These are phyloP conservation scores for Cordyceps cicadae DNA, from an alignment of 2,329 filamentous ascomycete genomes.

Conservation along the genomic window DNA sequence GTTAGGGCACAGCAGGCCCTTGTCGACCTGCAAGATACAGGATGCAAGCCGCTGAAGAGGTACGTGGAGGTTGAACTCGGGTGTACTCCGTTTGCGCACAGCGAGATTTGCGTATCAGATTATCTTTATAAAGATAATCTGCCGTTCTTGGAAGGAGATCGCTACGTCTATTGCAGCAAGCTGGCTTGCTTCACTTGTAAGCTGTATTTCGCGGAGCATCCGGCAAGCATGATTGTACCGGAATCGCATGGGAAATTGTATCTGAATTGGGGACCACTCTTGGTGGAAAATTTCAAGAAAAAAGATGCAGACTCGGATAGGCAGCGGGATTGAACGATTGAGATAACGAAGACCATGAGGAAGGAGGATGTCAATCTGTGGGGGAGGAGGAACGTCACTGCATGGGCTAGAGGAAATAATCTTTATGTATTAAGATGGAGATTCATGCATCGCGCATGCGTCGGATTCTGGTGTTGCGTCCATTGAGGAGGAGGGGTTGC, in stretches of 20 bases:
- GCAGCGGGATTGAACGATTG: slow-evolving; percentile 7
- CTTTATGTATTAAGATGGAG: neutral
- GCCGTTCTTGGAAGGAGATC: slow-evolving; percentile 30
- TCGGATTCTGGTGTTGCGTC: neutral
- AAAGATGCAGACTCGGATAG: neutral
- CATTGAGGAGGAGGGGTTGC: neutral
- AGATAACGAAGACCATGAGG: neutral
- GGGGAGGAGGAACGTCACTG: neutral
- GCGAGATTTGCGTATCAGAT: slow-evolving; percentile 40
- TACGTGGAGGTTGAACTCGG: neutral
- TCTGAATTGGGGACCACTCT: slow-evolving; percentile 29
- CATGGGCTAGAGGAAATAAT: neutral
- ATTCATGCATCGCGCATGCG: neutral
- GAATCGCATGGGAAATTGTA: slow-evolving; percentile 33
- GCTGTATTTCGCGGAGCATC: slow-evolving; percentile 35
- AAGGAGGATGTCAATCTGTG: neutral
- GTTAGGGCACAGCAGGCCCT: slow-evolving; percentile 7
- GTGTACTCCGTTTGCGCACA: slow-evolving; percentile 28
- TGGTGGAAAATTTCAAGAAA: neutral
- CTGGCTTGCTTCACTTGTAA: slow-evolving; percentile 41
- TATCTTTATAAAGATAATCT: slow-evolving; percentile 29
- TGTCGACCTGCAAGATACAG: neutral
- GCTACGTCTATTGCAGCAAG: slow-evolving; percentile 44
- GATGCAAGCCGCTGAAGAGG: neutral
- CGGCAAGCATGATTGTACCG: slow-evolving; percentile 22